Conservation (phyloP, 306 rosid genomes). For the Ormosia semicastrata region DNA sequence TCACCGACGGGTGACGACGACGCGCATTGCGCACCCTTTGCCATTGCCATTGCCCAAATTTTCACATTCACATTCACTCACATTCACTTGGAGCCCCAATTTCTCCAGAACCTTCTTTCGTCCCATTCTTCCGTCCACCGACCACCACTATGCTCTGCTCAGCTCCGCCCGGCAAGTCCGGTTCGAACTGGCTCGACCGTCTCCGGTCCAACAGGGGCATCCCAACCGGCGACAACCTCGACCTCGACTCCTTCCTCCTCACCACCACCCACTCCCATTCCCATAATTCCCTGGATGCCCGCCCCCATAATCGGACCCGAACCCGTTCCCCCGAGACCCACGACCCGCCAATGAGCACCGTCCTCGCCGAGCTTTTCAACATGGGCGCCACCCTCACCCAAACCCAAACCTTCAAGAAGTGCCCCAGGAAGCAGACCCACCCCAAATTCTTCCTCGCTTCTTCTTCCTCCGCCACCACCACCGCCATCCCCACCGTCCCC, state of each 20-base stretch:
- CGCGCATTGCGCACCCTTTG: constrained; percentile 6
- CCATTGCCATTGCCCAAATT: not conserved
- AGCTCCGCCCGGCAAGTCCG: constrained; percentile 54
- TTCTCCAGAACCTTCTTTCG: not conserved
- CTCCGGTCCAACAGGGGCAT: constrained; percentile 86
- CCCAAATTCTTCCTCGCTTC: constrained; percentile 61
- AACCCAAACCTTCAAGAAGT: constrained; percentile 44
- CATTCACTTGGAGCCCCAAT: not conserved
- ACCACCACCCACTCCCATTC: constrained; percentile 33
- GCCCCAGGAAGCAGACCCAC: constrained; percentile 72
- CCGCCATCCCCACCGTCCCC: constrained; percentile 5
- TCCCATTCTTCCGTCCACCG: not conserved
- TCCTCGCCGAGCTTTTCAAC: constrained; percentile 74
- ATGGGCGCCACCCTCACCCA: constrained; percentile 41
- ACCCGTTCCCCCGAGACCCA: not conserved
- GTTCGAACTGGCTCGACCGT: constrained; percentile 83
- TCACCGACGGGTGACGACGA: constrained; percentile 19
- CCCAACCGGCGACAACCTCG: constrained; percentile 55
- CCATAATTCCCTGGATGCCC: not conserved
- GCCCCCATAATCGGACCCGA: constrained; percentile 12
- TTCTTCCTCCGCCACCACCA: not conserved
- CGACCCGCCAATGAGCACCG: constrained; percentile 36
- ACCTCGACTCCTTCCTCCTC: constrained; percentile 70
- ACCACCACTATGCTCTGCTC: constrained; percentile 64
- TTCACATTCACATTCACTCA: not conserved